Evolutionary conservation across 2,329 filamentous ascomycete species (phyloP), one percentile per base, ranked within the genome.

Genomic region (Elsinoe necatrix): DNA sequence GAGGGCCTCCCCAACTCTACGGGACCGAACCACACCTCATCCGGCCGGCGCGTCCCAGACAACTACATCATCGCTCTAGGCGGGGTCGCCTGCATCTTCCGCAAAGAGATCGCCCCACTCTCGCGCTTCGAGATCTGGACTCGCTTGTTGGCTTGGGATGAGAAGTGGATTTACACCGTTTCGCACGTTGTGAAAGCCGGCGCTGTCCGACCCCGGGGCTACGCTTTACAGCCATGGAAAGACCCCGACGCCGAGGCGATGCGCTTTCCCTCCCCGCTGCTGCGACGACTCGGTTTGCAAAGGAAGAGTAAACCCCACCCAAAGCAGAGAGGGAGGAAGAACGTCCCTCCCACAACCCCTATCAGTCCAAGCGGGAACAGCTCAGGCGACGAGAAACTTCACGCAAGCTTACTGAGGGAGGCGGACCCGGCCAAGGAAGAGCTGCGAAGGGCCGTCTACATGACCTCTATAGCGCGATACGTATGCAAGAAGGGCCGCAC

Each of bases 401-500:
- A 63, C 25, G 64, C 56, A 50, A 11, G 20, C 8, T 16, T 52
- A 8, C 31, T 37, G n/a, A 57, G 63, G 50, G 60, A 65, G n/a
- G 69, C 68, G 57, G 31, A 52, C 18, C 48, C 48, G 1, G 25
- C 34, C n/a, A 34, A 16, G 4, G 63, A 69, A 59, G 65, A 67
- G 42, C 59, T 76, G 21, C 69, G 69, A 58, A 70, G 71, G 39
- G 69, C 73, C 9, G 69, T 78, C n/a, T 77, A 71, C 60, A 75
- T 75, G 7, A 77, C 73, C n/a, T 74, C 71, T 6, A 67, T 78
- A 34, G 72, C 76, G 1, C 71, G 75, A 51, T 78, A 78, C 60
- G 76, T 78, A 1, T 72, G 77, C 58, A 78, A 78, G 65, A 73
- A 73, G 60, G 76, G 75, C 1, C 78, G 92, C 21, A 77, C 93